A percentile compares a stretch with the other conserved stretches of the same genome.
phyloP scores from a whole-genome alignment of 164 flowering plant species.

The Berberis thunbergii region DNA sequence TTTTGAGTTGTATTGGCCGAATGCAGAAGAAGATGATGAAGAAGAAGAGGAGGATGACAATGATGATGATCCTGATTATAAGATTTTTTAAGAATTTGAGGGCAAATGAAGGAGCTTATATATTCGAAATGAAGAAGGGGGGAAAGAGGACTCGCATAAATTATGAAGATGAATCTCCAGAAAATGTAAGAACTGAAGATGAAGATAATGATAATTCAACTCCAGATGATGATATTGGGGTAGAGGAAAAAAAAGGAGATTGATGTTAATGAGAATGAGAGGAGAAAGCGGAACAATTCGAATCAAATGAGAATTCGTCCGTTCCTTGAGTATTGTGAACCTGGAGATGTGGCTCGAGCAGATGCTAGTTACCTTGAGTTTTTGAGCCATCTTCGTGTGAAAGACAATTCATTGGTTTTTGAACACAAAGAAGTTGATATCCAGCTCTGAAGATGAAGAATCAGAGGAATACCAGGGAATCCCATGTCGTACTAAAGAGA shows the following conservation, averaged over 20 bases:
- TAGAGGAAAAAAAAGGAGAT: too few relatives aligned
- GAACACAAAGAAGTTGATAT: conserved; percentile 11
- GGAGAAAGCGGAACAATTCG: not conserved
- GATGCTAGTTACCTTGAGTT: conserved; percentile 24
- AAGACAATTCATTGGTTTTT: conserved; percentile 9
- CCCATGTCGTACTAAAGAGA: not conserved
- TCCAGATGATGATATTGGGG: not conserved
- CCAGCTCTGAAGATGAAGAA: conserved; percentile 22
- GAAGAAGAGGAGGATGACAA: not conserved
- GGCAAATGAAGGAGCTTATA: too few relatives aligned
- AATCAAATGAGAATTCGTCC: not conserved
- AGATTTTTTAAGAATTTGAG: too few relatives aligned
- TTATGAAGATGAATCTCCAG: not conserved
- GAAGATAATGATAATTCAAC: too few relatives aligned
- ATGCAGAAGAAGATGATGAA: not conserved
- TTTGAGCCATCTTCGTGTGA: conserved; percentile 11
- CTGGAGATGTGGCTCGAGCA: not conserved
- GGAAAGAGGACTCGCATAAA: not conserved
- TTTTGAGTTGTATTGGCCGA: not conserved
- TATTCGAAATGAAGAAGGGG: not conserved
- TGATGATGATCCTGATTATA: not conserved
- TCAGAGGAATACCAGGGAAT: conserved; percentile 9
- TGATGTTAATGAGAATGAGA: too few relatives aligned
- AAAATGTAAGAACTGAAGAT: not conserved
- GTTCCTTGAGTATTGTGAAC: not conserved